Evolutionary conservation across 2,329 filamentous ascomycete species (phyloP).

Genomic region (Chalaropsis ovoidea): DNA sequence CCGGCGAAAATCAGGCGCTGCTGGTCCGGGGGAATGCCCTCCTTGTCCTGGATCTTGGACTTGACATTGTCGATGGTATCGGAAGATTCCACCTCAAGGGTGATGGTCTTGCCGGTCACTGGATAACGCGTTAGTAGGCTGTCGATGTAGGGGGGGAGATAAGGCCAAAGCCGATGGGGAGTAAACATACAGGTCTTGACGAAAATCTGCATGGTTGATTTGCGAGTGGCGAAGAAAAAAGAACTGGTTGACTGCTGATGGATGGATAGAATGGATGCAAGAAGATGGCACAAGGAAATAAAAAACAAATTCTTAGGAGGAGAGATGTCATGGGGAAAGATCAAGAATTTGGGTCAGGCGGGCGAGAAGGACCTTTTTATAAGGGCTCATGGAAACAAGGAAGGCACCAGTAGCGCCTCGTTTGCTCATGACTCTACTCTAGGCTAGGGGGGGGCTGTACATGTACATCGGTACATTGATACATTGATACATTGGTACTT

Average conservation of each 20-base stretch:
- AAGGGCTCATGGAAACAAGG: constrained; percentile 26
- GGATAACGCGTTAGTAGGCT: constrained; percentile 34
- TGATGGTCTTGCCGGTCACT: constrained; percentile 75
- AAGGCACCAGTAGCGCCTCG: constrained; percentile 22
- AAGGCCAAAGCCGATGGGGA: background rate
- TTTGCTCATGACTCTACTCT: constrained; percentile 4
- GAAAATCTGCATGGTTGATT: constrained; percentile 76
- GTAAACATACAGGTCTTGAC: constrained; percentile 80
- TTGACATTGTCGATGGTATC: constrained; percentile 95
- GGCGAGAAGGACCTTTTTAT: constrained; percentile 24
- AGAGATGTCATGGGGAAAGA: constrained; percentile 27
- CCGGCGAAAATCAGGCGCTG: constrained; percentile 89
- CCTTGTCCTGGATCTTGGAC: constrained; percentile 85
- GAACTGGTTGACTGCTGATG: background rate
- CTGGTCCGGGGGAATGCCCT: constrained; percentile 89
- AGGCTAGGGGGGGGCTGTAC: background rate
- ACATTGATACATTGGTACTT: background rate
- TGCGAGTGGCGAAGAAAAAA: constrained; percentile 18
- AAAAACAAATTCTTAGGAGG: constrained; percentile 20
- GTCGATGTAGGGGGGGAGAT: constrained; percentile 32
- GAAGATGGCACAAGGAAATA: constrained; percentile 25
- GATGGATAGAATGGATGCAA: constrained; percentile 14
- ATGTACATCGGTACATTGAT: background rate
- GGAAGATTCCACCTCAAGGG: constrained; percentile 76
- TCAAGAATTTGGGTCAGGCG: constrained; percentile 32